A percentile compares a stretch with the other conserved stretches of the same genome.
These are phyloP conservation scores for Candida adriatica DNA, from an alignment of 805 yeast genomes.

Conservation along the genomic window DNA sequence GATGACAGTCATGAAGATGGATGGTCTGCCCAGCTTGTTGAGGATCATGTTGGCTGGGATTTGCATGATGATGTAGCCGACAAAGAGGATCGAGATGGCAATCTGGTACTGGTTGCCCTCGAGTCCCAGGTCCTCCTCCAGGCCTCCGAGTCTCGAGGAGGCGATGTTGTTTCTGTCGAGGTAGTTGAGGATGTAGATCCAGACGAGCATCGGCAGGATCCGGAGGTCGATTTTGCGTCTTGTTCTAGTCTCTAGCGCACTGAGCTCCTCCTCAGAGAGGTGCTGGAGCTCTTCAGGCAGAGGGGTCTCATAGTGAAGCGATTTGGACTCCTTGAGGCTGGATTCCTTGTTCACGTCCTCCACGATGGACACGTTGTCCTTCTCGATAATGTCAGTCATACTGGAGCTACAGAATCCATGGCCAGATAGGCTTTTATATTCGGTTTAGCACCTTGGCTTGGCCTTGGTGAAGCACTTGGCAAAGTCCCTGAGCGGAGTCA, in stretches of 20 bases:
- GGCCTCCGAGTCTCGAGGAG: conserved; percentile 41
- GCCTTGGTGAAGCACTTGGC: too few species aligned
- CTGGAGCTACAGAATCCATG: too few species aligned
- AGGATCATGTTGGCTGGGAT: conserved; percentile 13
- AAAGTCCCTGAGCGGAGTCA: too few species aligned
- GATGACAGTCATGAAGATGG: conserved; percentile 11
- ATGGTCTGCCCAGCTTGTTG: conserved; percentile 11
- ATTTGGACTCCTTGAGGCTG: too few species aligned
- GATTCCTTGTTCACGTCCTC: too few species aligned
- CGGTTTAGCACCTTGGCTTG: too few species aligned
- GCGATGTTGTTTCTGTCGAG: conserved; percentile 46
- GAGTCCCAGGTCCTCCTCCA: conserved; percentile 39
- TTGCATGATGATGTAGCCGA: conserved; percentile 15
- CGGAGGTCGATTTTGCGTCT: conserved; percentile 42
- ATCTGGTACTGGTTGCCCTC: conserved; percentile 38
- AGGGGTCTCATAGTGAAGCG: too few species aligned
- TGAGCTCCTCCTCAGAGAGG: conserved; percentile 35
- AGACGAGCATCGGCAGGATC: conserved; percentile 42
- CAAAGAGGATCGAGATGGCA: conserved; percentile 12
- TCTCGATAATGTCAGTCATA: too few species aligned
- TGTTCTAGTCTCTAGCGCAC: conserved; percentile 34
- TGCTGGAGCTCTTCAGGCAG: conserved; percentile 20
- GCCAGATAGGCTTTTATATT: too few species aligned
- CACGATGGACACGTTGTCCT: too few species aligned
- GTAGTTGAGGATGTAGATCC: conserved; percentile 45